Evolutionary conservation across 306 rosid genomes (phyloP), one percentile per base, ranked within the genome.

Genomic region (Albizia julibrissin): DNA sequence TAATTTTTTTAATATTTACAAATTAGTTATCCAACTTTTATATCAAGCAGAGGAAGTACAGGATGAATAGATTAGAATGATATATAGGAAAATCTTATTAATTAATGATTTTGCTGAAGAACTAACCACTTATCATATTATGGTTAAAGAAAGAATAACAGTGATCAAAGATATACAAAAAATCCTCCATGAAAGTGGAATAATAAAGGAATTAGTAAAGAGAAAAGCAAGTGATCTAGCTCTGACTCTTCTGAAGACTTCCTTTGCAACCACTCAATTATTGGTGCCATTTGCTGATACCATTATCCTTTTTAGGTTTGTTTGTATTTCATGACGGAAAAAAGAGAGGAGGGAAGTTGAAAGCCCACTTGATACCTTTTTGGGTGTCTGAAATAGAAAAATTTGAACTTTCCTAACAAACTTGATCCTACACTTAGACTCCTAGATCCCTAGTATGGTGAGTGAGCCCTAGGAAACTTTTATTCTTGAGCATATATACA

Each of bases 251-350:
- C 47, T 56, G 50, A 75, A 34, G 26, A 75, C 50, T 56, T 56
- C 67, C 68, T 24, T 54, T 34, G 33, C 78, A 54, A 56, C 14
- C 34, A 37, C 49, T 37, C 75, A 75, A 75, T 75, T 39, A 74
- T 74, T 74, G 46, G 37, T 50, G 64, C 31, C 65, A 27, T 29
- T 12, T 73, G 27, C 77, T 52, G 21, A 33, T 37, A 37, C 40
- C 40, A 37, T 65, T 46, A 54, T 74, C 44, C 44, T 16, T 2
- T 74, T 11, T 12, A 70, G 33, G 47, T 27, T 18, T 21, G 22
- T 37, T 21, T 68, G 62, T 56, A 7, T 37, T 68, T 37, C 5
- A 34, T 37, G 47, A 50, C 22, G 47, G 27, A 18, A 66, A 9
- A 24, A 3, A 59, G 42, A 67, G 47, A 44, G 61, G 61, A 15